Evolutionary conservation across 345 rosid genomes (phyloP), one percentile per base, ranked within the genome.

Genomic region (Salix caprea): DNA sequence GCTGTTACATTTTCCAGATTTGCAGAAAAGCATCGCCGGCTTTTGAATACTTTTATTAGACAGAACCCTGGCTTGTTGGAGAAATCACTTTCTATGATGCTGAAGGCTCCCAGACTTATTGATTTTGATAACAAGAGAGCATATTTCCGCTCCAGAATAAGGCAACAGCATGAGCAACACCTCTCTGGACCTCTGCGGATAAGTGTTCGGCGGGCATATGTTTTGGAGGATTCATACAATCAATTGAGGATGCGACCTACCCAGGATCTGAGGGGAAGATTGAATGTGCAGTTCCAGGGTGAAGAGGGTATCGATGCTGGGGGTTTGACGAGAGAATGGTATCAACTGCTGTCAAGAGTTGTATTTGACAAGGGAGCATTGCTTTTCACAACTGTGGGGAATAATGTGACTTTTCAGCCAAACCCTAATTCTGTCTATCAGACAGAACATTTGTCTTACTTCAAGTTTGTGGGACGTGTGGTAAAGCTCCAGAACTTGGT

Each of bases 301-400:
- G 99, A 95, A 78, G 99, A 95, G 84, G 99, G 99, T 67, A 93
- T 95, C 81, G 99, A 95, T 91, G 99, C 99, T 68, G 99, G 99
- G 46, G 99, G 99, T 68, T 86, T 95, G 79, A 95, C 98, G 5
- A 87, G 99, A 79, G 99, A 95, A 83, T 95, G 98, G 99, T 95
- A 95, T 90, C 99, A 95, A 81, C 78, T 95, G 71, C 80, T 95
- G 75, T 93, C 99, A 13, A 95, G 99, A 85, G 97, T 95, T 73
- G 88, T 95, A 79, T 95, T 95, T 74, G 98, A 93, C 87, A 93
- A 92, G 87, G 96, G 94, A 65, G 96, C 99, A 36, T 85, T 95
- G 83, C 97, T 93, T 67, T 95, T 93, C 86, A 91, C 99, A 34
- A 95, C 96, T 36, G 99, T 93, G 78, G 99, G 97, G 23, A 95